Base-by-base conservation (phyloP, 495 filamentous ascomycete genomes). In the Echria macrotheca region DNA sequence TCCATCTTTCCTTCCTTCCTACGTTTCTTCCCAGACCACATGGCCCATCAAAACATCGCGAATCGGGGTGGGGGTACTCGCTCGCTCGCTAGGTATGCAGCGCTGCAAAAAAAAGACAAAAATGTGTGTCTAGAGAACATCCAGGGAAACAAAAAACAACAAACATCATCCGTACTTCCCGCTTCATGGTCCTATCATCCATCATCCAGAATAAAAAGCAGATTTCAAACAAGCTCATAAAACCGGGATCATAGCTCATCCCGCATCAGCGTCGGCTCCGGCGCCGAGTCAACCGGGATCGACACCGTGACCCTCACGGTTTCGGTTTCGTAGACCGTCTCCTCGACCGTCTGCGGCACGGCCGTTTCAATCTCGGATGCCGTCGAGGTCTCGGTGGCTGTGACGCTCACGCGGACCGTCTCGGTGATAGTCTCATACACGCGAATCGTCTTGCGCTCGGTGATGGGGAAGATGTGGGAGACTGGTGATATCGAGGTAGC, bases 371-470 rank as follows among this genome's bases (percentile, higher is more conserved):
- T 52, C 6, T 44, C 47, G 5, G 57, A 51, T 1, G 47, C 49
- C 0, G 53, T 58, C n/a, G n/a, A n/a, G n/a, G n/a, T n/a, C 18
- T 63, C 55, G 1, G 65, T 63, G 0, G 63, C 49, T 7, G 63
- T 46, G 39, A 68, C 59, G 11, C 66, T 57, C 21, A 73, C 58
- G 17, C 51, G 55, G 11, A 70, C 61, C 1, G 66, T 59, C 50
- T 58, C 54, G 2, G 68, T 71, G n/a, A 69, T 58, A 1, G 68
- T 71, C 45, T 70, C 65, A 19, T 65, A 57, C 7, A 73, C 57
- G 24, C 57, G 58, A 17, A 69, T 57, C 0, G 66, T 59, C 43
- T 52, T 68, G 45, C 59, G 60, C 52, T 65, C 53, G 3, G 54
- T 67, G 4, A 68, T 50, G 0, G 51, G 39, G 18, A 58, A 44